These are phyloP conservation scores for Carex parvula DNA, from an alignment of 176 grass and related monocot genomes.

Conservation along the genomic window DNA sequence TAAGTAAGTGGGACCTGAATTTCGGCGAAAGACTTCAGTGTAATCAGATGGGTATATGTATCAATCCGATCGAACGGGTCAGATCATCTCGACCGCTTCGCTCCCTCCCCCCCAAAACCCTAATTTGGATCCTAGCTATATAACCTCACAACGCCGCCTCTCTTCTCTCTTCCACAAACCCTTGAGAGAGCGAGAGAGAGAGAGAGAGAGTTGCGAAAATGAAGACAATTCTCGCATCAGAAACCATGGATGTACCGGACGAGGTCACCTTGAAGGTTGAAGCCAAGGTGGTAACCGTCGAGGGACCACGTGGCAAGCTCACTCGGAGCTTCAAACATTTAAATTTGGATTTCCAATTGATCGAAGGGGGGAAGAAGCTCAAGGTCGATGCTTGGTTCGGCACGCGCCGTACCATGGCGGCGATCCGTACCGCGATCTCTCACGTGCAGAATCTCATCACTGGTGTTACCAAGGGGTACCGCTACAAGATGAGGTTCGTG, in stretches of 20 bases:
- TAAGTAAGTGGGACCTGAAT: too few species aligned
- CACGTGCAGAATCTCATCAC: slow-evolving; percentile 87
- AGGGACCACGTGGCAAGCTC: slow-evolving; percentile 60
- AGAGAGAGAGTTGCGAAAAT: slow-evolving; percentile 27
- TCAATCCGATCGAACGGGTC: slow-evolving; percentile 1
- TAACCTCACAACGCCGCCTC: slow-evolving; percentile 9
- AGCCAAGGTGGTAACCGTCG: slow-evolving; percentile 58
- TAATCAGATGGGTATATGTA: background rate
- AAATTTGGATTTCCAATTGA: slow-evolving; percentile 70
- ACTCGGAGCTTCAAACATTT: slow-evolving; percentile 79
- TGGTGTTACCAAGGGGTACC: slow-evolving; percentile 71
- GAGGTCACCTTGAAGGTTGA: slow-evolving; percentile 67
- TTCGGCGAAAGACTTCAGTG: background rate
- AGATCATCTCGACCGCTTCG: slow-evolving; percentile 10
- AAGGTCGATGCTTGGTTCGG: slow-evolving; percentile 82
- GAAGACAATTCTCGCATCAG: slow-evolving; percentile 75
- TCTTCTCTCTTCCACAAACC: background rate
- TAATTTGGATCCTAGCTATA: background rate
- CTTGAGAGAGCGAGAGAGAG: background rate
- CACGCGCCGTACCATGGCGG: slow-evolving; percentile 64
- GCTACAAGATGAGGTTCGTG: slow-evolving; percentile 78
- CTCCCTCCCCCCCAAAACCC: background rate
- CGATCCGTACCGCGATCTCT: slow-evolving; percentile 82
- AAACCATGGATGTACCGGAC: slow-evolving; percentile 72
- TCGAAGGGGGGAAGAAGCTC: slow-evolving; percentile 50